These are phyloP conservation scores for Dryas alaskensis DNA, from an alignment of 306 rosid genomes.

Conservation along the genomic window DNA sequence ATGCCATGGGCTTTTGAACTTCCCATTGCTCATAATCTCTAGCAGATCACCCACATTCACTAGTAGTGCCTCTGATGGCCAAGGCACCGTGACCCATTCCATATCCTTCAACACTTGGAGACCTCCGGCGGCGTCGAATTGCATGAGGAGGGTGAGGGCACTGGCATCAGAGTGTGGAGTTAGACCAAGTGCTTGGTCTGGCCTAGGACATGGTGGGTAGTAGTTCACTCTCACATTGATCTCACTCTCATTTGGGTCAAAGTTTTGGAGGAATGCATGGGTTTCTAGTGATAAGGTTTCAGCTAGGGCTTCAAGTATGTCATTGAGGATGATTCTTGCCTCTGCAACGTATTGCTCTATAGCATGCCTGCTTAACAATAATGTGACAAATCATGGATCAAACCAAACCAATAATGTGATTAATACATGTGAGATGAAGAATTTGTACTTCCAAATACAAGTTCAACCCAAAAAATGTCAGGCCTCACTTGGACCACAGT, in stretches of 20 bases:
- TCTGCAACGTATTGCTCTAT: constrained; percentile 16
- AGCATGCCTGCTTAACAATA: constrained; percentile 6
- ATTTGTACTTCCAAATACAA: too few species aligned
- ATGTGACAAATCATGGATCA: too few species aligned
- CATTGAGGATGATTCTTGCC: constrained; percentile 5
- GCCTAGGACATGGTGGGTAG: constrained; percentile 17
- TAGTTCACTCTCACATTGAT: constrained; percentile 21
- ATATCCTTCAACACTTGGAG: constrained; percentile 11
- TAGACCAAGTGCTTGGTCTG: constrained; percentile 4
- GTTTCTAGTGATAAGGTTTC: constrained; percentile 14
- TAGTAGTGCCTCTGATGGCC: constrained; percentile 7
- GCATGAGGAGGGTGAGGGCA: constrained; percentile 16
- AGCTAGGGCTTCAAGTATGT: background rate
- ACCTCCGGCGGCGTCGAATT: constrained; percentile 1
- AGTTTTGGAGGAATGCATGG: constrained; percentile 15
- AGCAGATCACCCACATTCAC: constrained; percentile 17
- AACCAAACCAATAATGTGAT: background rate
- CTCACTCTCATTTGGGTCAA: constrained; percentile 2
- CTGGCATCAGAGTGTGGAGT: constrained; percentile 19
- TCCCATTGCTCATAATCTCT: constrained; percentile 18
- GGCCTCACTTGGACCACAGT: too few species aligned
- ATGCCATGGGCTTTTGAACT: constrained; percentile 13
- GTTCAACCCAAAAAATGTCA: too few species aligned
- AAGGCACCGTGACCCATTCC: constrained; percentile 7
- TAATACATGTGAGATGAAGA: background rate